Evolutionary conservation across 176 grass and related monocot genomes (phyloP), one percentile per base, ranked within the genome.

Genomic region (Rhipidocladum racemiflorum): DNA sequence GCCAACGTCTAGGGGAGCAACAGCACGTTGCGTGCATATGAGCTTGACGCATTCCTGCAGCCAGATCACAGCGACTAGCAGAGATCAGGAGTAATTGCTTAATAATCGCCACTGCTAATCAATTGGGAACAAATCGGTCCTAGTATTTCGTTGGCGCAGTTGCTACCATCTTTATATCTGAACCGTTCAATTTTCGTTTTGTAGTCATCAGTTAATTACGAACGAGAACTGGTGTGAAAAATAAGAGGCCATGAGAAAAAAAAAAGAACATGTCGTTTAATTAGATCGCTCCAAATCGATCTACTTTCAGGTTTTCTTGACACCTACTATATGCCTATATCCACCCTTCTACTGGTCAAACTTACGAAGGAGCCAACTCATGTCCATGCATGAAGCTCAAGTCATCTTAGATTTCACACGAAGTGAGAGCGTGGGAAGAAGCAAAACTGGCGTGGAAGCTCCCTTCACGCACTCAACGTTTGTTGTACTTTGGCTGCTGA

Each of bases 21-120:
- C 27, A 15, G 43, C 80, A 83, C 80, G 80, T 83, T 77, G 72
- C 63, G 5, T 6, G 53, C 78, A 30, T 11, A 40, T 36, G 62
- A 48, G n/a, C 49, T 12, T 35, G 75, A 6, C 34, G 59, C 39
- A 6, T 16, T 5, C 25, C 49, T 6, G 35, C 35, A 1, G 25
- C 64, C 14, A 61, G 51, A 78, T 70, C 29, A 54, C 28, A 23
- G 12, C 18, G 6, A 6, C 46, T 49, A 5, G 49, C 44, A 15
- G 13, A 46, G 72, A n/a, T 55, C 9, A 40, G 12, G 20, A 36
- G 21, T 74, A 16, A 36, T 15, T 73, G 46, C 17, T 36, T 50
- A 69, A 4, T 69, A 43, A 4, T 69, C 35, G 39, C 65, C 36
- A 23, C 21, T 42, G n/a, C 18, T 21, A 16, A 25, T 25, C 61